A percentile compares a stretch with the other conserved stretches of the same genome.
These are phyloP conservation scores for Fibroporia radiculosa DNA, from an alignment of 768 basidiomycete genomes.

Conservation along the genomic window DNA sequence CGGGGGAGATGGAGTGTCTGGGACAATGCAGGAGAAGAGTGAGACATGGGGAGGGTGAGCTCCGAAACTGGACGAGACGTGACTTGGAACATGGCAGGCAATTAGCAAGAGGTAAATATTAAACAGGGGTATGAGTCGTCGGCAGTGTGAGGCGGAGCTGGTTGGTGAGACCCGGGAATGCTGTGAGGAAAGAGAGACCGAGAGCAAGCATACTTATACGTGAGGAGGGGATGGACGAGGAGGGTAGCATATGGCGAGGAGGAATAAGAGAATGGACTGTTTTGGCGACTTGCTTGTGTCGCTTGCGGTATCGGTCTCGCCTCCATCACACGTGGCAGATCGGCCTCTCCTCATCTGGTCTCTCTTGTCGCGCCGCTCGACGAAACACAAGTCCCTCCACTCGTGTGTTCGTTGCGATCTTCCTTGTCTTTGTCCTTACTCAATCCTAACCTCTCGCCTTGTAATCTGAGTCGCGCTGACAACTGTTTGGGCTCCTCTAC, in stretches of 20 bases:
- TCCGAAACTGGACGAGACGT: conserved; percentile 17
- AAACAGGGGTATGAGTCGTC: neutral
- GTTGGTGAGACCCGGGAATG: neutral
- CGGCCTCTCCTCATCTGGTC: no score
- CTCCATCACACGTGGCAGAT: conserved; percentile 7
- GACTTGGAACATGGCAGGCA: conserved; percentile 22
- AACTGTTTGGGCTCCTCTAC: no score
- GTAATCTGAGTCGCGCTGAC: no score
- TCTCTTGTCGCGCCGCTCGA: no score
- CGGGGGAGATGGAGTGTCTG: conserved; percentile 66
- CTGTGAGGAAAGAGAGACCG: neutral
- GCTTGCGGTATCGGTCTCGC: conserved; percentile 12
- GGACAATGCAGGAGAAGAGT: conserved; percentile 14
- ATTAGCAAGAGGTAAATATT: neutral
- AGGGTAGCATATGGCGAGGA: conserved; percentile 11
- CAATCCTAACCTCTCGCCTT: no score
- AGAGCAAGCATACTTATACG: conserved; percentile 16
- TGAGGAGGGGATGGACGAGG: conserved; percentile 17
- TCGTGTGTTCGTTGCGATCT: no score
- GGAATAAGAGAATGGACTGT: conserved; percentile 24
- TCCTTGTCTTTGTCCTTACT: no score
- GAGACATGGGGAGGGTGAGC: conserved; percentile 17
- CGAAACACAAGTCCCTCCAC: no score
- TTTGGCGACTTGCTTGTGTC: conserved; percentile 21
- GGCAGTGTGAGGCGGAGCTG: neutral